phyloP scores from a whole-genome alignment of 139 green algal genomes.

The Auxenochlorella pyrenoidosa region DNA sequence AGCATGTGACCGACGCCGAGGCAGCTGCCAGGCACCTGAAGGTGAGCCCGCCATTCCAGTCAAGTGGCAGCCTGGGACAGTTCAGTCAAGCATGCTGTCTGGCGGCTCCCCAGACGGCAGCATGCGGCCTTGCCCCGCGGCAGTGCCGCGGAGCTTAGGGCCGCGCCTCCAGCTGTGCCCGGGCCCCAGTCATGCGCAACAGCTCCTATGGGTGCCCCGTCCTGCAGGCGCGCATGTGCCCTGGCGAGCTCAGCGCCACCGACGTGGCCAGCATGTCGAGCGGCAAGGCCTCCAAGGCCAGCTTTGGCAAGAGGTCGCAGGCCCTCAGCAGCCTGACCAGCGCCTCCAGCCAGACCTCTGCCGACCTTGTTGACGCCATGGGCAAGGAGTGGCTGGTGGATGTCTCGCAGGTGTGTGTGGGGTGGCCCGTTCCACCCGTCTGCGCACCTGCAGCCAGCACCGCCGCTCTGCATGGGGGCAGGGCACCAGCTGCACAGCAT shows the following conservation, averaged over 20 bases:
- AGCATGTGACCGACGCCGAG: neutral
- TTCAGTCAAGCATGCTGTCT: no score
- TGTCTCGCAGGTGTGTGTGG: neutral
- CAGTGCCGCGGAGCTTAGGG: neutral
- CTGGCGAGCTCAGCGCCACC: neutral
- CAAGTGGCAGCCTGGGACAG: no score
- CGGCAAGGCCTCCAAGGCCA: neutral
- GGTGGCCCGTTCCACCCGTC: neutral
- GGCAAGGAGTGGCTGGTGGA: conserved; percentile 14
- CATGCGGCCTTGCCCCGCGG: neutral
- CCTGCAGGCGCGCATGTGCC: neutral
- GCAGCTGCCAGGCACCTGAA: neutral
- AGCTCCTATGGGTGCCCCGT: no score
- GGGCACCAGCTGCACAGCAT: neutral
- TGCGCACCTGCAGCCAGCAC: neutral
- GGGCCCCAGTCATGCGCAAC: no score
- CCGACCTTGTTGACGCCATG: neutral
- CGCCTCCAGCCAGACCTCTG: neutral
- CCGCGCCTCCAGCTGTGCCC: no score
- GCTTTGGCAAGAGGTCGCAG: neutral
- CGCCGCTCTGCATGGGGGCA: neutral
- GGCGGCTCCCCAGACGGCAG: neutral
- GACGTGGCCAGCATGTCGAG: neutral
- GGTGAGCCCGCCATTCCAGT: neutral
- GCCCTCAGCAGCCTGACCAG: neutral